Base-by-base conservation (phyloP, 2,329 filamentous ascomycete genomes). In the Fusarium sp. region DNA sequence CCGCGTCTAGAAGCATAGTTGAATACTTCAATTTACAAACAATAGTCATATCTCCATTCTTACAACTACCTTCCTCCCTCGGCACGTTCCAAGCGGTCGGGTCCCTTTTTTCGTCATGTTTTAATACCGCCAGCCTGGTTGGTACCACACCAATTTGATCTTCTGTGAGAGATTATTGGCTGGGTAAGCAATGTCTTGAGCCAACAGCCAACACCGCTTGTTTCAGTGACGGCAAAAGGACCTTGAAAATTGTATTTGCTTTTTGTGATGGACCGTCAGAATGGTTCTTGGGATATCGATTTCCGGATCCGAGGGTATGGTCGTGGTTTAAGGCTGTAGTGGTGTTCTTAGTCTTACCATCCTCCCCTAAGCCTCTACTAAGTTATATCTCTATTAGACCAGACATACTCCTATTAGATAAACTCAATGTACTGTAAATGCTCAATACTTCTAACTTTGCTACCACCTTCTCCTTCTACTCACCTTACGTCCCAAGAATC, bases 201-300 rank as follows among this genome's bases (percentile, higher is more conserved):
- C 56, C 55, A 63, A 63, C 49, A 44, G 16, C 25, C 63, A 67
- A 66, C 61, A 66, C 63, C 61, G 61, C 63, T 45, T 43, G 63
- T 66, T 66, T 66, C 62, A 62, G 15, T 16, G 27, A 46, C 9
- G 32, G 14, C 62, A 66, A 66, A 66, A 66, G 63, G 38, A 66
- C 62, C 63, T 66, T 66, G 63, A 66, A 66, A 66, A 46, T 32
- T 14, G 18, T 20, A 15, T 12, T 47, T 66, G 34, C 34, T 50
- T 55, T 49, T 66, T 29, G 24, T 42, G 49, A 42, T n/a, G 1
- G 18, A 16, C 8, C 18, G 30, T 50, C 24, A 40, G 16, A 18
- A 57, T 27, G 27, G 3, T 24, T 16, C 24, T 24, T 25, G 24
- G 27, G 20, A 44, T 24, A 24, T 38, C 24, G 24, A 14, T 22